Evolutionary conservation across 2,329 filamentous ascomycete genomes (phyloP).

Genomic region (Epichloe baconii): DNA sequence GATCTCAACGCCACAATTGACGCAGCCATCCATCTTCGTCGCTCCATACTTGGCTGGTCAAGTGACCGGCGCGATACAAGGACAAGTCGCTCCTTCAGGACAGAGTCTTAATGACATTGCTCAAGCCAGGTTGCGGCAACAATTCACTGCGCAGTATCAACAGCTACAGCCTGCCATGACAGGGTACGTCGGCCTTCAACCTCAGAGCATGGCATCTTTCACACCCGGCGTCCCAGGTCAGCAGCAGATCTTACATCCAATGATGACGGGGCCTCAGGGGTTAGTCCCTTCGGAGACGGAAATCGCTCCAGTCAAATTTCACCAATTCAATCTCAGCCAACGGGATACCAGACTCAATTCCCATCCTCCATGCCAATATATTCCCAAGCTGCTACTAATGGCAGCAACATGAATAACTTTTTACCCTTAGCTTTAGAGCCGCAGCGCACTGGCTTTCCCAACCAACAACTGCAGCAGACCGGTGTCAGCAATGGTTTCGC

Average conservation of each 20-base stretch:
- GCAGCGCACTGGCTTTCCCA: slow-evolving; percentile 40
- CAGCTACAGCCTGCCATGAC: slow-evolving; percentile 28
- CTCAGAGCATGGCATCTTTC: slow-evolving; percentile 26
- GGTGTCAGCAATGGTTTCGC: slow-evolving; percentile 38
- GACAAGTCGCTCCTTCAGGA: slow-evolving; percentile 55
- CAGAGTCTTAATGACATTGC: slow-evolving; percentile 65
- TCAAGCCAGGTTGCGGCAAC: slow-evolving; percentile 52
- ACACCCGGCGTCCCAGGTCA: slow-evolving; percentile 17
- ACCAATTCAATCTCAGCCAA: slow-evolving; percentile 47
- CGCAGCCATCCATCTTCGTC: slow-evolving; percentile 58
- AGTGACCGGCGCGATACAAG: slow-evolving; percentile 57
- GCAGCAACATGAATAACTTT: slow-evolving; percentile 40
- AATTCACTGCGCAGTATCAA: slow-evolving; percentile 37
- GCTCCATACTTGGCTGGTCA: slow-evolving; percentile 70
- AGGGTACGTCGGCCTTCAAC: slow-evolving; percentile 21
- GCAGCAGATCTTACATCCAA: slow-evolving; percentile 31
- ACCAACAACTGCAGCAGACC: slow-evolving; percentile 35
- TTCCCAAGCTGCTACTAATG: slow-evolving; percentile 26
- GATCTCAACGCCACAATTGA: slow-evolving; percentile 76
- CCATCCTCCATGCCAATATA: slow-evolving; percentile 26
- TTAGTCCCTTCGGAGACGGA: slow-evolving; percentile 28
- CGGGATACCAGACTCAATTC: slow-evolving; percentile 41
- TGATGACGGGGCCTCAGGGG: slow-evolving; percentile 32
- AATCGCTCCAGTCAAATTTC: slow-evolving; percentile 27
- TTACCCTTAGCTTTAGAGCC: slow-evolving; percentile 48